phyloP scores from a whole-genome alignment of 2,329 filamentous ascomycete genomes.

The Penicillium sp. region DNA sequence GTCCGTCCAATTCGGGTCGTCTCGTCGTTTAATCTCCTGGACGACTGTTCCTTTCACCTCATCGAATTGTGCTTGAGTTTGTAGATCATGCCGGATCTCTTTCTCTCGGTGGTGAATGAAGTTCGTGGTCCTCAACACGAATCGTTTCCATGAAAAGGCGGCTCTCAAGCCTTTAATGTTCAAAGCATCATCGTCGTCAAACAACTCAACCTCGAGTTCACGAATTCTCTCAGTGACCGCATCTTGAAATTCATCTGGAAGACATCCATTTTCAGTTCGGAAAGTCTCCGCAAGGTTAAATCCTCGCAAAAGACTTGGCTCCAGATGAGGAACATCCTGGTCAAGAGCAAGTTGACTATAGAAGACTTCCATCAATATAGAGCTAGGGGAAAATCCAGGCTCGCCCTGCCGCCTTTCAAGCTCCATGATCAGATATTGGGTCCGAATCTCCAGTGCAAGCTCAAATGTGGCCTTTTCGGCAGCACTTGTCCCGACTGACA shows the following conservation, averaged over 20 bases:
- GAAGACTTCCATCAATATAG: constrained; percentile 41
- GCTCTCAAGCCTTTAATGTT: constrained; percentile 43
- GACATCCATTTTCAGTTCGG: constrained; percentile 33
- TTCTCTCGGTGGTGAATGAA: constrained; percentile 45
- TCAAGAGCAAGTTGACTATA: constrained; percentile 17
- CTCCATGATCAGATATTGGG: constrained; percentile 48
- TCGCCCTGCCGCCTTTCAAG: constrained; percentile 33
- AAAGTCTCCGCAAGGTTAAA: constrained; percentile 29
- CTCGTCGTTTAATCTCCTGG: background rate
- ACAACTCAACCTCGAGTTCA: constrained; percentile 38
- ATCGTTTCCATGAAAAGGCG: constrained; percentile 47
- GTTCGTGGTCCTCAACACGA: constrained; percentile 41
- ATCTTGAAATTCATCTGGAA: constrained; percentile 34
- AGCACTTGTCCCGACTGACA: constrained; percentile 34
- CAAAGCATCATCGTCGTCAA: constrained; percentile 32
- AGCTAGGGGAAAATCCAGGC: constrained; percentile 36
- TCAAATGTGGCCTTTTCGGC: constrained; percentile 43
- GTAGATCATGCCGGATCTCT: constrained; percentile 44
- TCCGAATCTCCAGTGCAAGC: constrained; percentile 50
- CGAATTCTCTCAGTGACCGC: constrained; percentile 36
- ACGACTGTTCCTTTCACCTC: constrained; percentile 13
- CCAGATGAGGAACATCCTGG: constrained; percentile 12
- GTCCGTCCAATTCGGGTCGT: background rate
- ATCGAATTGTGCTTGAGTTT: constrained; percentile 40
- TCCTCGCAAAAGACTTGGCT: constrained; percentile 19